phyloP scores from a whole-genome alignment of 2,329 filamentous ascomycete genomes.

The Neofusicoccum sp. region DNA sequence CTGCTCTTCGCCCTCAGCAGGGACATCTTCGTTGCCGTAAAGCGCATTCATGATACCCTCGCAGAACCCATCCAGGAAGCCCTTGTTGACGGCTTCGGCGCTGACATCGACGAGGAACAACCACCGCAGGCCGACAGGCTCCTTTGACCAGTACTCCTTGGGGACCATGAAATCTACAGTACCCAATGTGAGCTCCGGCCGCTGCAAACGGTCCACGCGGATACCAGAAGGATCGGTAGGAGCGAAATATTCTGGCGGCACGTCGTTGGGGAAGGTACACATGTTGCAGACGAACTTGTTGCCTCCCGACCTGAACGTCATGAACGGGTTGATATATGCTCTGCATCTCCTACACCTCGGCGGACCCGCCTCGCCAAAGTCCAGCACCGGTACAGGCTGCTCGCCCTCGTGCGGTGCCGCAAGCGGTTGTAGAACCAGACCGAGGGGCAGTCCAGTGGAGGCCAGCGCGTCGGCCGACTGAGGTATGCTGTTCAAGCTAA shows the following conservation, averaged over 20 bases:
- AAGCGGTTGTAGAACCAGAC: constrained; percentile 83
- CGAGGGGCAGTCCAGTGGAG: constrained; percentile 80
- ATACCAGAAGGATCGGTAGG: constrained; percentile 84
- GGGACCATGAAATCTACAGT: constrained; percentile 96
- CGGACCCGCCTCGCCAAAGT: constrained; percentile 89
- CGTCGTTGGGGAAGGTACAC: constrained; percentile 96
- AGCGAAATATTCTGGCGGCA: constrained; percentile 86
- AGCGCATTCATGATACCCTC: constrained; percentile 82
- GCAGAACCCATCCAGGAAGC: constrained; percentile 86
- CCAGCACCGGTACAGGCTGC: constrained; percentile 81
- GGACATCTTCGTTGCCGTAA: constrained; percentile 63
- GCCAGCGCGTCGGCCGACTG: constrained; percentile 74
- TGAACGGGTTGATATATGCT: constrained; percentile 98
- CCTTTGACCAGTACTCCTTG: constrained; percentile 97
- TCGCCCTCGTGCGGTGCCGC: constrained; percentile 82
- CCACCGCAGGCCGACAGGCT: constrained; percentile 83
- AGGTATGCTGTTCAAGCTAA: constrained; percentile 93
- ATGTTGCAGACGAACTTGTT: constrained; percentile 98
- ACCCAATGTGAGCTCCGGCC: constrained; percentile 84
- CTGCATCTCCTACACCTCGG: constrained; percentile 90
- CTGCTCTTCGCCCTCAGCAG: constrained; percentile 46
- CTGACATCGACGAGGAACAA: constrained; percentile 93
- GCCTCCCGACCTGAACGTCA: constrained; percentile 91
- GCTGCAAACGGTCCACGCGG: constrained; percentile 81
- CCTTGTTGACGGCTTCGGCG: constrained; percentile 85